These are phyloP conservation scores for Chalciporus sphaerocephalus DNA, from an alignment of 768 basidiomycete genomes.

Conservation along the genomic window DNA sequence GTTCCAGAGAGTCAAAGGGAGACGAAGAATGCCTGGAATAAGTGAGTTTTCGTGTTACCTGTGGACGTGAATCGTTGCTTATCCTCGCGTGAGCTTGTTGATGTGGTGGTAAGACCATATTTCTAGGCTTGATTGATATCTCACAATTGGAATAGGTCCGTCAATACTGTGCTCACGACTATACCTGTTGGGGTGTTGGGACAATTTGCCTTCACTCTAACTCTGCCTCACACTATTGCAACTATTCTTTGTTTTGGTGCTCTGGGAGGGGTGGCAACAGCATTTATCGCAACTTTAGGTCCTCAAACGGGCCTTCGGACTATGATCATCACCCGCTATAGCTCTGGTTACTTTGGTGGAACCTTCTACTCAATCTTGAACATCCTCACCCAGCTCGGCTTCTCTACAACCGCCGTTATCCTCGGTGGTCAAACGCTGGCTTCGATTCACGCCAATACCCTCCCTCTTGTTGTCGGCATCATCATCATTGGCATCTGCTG, in stretches of 20 bases:
- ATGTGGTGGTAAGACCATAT: constrained; percentile 41
- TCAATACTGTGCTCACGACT: constrained; percentile 44
- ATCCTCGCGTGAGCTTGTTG: constrained; percentile 30
- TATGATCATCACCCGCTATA: constrained; percentile 49
- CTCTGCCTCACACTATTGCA: constrained; percentile 43
- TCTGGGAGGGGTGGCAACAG: constrained; percentile 38
- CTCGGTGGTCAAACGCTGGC: constrained; percentile 50
- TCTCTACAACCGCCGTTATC: constrained; percentile 46
- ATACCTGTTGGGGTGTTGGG: constrained; percentile 50
- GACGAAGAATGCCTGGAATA: constrained; percentile 42
- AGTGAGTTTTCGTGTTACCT: constrained; percentile 25
- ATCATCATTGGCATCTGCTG: constrained; percentile 42
- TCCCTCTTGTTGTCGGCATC: constrained; percentile 47
- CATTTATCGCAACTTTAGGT: constrained; percentile 52
- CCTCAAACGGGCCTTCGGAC: constrained; percentile 51
- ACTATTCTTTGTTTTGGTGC: constrained; percentile 45
- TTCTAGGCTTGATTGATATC: not conserved
- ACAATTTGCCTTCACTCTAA: constrained; percentile 45
- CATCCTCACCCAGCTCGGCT: constrained; percentile 52
- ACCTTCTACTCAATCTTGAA: constrained; percentile 50
- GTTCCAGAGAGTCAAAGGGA: constrained; percentile 48
- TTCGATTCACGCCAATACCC: constrained; percentile 40
- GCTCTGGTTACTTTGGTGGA: constrained; percentile 46
- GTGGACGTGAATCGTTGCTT: not conserved
- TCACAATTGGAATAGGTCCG: constrained; percentile 34